Conservation (phyloP, 2,329 filamentous ascomycete genomes). For the Exophiala mesophila region DNA sequence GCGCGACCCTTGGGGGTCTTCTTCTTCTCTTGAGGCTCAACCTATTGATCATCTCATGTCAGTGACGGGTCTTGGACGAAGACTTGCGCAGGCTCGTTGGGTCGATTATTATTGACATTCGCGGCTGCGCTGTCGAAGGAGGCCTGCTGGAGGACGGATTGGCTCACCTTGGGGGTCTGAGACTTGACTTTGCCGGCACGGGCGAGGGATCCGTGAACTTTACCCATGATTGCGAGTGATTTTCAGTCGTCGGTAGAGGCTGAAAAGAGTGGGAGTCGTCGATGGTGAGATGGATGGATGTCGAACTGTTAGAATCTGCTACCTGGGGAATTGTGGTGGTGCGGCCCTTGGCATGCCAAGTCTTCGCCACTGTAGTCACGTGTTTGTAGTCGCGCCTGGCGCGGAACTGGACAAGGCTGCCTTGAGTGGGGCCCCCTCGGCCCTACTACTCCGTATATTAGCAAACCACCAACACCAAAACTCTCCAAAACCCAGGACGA, state of each 20-base stretch:
- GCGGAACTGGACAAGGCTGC: no score
- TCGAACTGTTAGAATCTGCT: neutral
- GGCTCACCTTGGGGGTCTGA: conserved; percentile 80
- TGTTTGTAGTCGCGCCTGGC: neutral
- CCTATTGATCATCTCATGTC: conserved; percentile 43
- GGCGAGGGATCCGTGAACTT: conserved; percentile 84
- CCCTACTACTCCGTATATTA: no score
- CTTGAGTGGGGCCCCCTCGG: no score
- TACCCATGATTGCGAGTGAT: conserved; percentile 65
- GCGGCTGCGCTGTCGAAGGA: no score
- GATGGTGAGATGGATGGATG: conserved; percentile 1
- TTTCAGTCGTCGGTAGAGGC: conserved; percentile 11
- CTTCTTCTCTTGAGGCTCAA: conserved; percentile 89
- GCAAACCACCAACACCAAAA: no score
- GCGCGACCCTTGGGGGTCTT: conserved; percentile 96
- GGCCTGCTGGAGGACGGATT: no score
- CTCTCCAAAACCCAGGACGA: no score
- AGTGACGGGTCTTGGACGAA: neutral
- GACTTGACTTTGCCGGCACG: conserved; percentile 97
- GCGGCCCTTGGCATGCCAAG: neutral
- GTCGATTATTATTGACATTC: no score
- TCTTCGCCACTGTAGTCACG: neutral
- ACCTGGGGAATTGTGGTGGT: neutral
- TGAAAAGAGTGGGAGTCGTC: neutral
- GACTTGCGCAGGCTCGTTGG: no score